These are phyloP conservation scores for Geoglossum glabrum DNA, from an alignment of 495 filamentous ascomycete genomes.

Conservation along the genomic window DNA sequence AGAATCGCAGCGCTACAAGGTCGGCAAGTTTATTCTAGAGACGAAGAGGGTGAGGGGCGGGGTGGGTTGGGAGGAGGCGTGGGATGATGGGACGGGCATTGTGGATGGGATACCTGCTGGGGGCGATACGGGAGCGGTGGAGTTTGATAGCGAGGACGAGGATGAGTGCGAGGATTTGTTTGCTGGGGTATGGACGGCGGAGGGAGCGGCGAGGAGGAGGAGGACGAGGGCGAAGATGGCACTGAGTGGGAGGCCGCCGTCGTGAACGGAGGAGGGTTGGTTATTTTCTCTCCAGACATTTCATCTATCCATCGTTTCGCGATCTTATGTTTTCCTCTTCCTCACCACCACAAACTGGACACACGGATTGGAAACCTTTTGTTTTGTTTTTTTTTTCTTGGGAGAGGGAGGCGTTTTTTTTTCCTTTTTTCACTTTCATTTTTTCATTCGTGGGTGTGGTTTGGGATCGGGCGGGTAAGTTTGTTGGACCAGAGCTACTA, in stretches of 20 bases:
- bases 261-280: too few species aligned
- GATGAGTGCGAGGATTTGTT: constrained; percentile 93
- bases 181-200: constrained; percentile 63
- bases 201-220: constrained; percentile 42
- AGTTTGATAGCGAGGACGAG: constrained; percentile 83
- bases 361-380: too few species aligned
- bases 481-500: too few species aligned
- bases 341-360: too few species aligned
- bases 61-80: constrained; percentile 44
- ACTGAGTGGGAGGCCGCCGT: not conserved
- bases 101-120: constrained; percentile 3
- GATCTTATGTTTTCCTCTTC: too few species aligned
- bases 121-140: constrained; percentile 21
- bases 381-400: too few species aligned
- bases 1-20: constrained; percentile 68
- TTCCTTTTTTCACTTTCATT: too few species aligned
- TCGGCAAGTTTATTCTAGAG: constrained; percentile 93
- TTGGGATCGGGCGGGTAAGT: too few species aligned
- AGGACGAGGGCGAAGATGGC: constrained; percentile 23
- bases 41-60: constrained; percentile 47
- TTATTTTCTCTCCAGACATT: too few species aligned
- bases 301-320: too few species aligned
- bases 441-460: too few species aligned
- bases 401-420: too few species aligned
- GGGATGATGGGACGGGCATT: constrained; percentile 1